Evolutionary conservation across 1,139 yeast genomes (phyloP), one percentile per base, ranked within the genome.

Genomic region (Suhomyces choctaworum): DNA sequence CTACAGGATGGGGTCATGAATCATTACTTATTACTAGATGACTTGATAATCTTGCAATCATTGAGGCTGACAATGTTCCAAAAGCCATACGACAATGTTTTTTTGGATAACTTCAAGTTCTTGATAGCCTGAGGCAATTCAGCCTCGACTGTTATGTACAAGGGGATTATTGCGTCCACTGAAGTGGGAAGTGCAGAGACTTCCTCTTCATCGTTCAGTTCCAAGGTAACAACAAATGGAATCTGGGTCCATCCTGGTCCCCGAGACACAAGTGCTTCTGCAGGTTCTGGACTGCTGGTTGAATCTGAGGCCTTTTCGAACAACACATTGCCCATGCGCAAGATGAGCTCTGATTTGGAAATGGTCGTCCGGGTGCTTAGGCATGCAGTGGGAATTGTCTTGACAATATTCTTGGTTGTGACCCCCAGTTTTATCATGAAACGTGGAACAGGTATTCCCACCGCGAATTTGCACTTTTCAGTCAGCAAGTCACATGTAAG

Each of bases 161-260:
- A 40, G 1, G 72, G 71, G 3, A 65, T 41, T 19, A 45, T 45
- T 10, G 61, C 27, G 7, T 36, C 27, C 25, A 26, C 25, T 3
- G 13, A 8, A 3, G 17, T 33, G 9, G 10, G 20, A 4, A 24
- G 24, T 5, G 8, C 20, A 3, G 12, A 9, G 3, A 15, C 34
- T 12, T 24, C 29, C n/a, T 20, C 34, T 6, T 17, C 33, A 6
- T 33, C 40, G 12, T 23, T 28, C 15, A 34, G 31, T 21, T 41
- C 48, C 11, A 45, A 25, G 9, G 43, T 27, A 16, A 55, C 30
- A 5, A 42, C 36, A 22, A 68, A 41, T 2, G 72, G 72, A 2
- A 66, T 38, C 42, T 58, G 62, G 24, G 44, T 56, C 73, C 74
- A 68, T 40, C 64, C 65, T 16, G 49, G 45, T 2, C 64, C 62